phyloP scores from a whole-genome alignment of 2,329 filamentous ascomycete genomes.

The Rugonectria rugulosa region DNA sequence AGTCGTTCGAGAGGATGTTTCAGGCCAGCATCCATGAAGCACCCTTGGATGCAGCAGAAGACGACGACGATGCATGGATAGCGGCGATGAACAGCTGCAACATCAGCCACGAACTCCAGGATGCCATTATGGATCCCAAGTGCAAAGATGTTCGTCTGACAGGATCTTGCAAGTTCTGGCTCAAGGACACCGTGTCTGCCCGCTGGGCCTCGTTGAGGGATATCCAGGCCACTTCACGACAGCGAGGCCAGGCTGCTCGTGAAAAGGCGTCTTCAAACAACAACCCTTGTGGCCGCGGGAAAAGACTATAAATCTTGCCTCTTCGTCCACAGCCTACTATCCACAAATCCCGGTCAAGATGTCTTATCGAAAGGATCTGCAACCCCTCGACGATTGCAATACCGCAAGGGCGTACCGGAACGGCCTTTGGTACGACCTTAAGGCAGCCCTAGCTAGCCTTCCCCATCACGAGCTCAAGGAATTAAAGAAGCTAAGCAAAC shows the following conservation, averaged over 20 bases:
- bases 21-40: neutral
- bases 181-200: neutral
- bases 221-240: neutral
- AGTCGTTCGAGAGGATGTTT: neutral
- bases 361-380: too few relatives aligned
- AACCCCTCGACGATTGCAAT: too few relatives aligned
- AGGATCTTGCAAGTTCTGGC: neutral
- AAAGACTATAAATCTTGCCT: too few relatives aligned
- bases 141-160: neutral
- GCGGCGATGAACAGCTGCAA: neutral
- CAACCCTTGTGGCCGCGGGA: too few relatives aligned
- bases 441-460: too few relatives aligned
- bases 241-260: neutral
- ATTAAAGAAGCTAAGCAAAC: too few relatives aligned
- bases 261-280: too few relatives aligned
- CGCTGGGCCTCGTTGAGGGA: neutral
- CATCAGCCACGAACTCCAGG: neutral
- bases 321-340: too few relatives aligned
- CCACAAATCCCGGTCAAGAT: too few relatives aligned
- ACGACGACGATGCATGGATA: neutral
- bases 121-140: neutral
- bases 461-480: too few relatives aligned
- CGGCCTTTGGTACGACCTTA: too few relatives aligned
- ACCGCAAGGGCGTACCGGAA: too few relatives aligned
- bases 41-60: neutral